Evolutionary conservation across 305 asterid species (phyloP).

Genomic region (Withania somnifera): DNA sequence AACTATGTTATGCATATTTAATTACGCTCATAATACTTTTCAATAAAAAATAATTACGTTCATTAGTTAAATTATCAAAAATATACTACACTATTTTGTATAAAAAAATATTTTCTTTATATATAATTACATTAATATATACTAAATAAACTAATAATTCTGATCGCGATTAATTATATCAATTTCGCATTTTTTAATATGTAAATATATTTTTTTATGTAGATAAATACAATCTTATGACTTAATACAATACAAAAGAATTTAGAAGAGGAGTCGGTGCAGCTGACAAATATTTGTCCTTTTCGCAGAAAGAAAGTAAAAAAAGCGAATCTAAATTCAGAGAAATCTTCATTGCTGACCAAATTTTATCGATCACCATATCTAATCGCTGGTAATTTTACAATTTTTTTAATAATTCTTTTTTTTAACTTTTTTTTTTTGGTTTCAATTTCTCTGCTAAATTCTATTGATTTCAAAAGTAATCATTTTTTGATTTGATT

Average conservation of each 20-base stretch:
- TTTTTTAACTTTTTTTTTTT: neutral
- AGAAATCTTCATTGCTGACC: neutral
- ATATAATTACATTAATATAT: too few species aligned
- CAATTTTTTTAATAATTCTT: neutral
- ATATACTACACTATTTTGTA: too few species aligned
- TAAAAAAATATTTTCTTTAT: too few species aligned
- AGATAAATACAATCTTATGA: too few species aligned
- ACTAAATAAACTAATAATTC: too few species aligned
- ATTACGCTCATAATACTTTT: too few species aligned
- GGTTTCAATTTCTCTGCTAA: neutral
- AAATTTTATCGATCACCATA: neutral
- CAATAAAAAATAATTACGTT: neutral
- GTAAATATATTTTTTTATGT: too few species aligned
- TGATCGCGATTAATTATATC: too few species aligned
- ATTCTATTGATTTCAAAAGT: neutral
- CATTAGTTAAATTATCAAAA: neutral
- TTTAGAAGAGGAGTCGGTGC: neutral
- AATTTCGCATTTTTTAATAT: too few species aligned
- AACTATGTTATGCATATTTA: too few species aligned
- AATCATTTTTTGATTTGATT: neutral
- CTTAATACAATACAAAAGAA: neutral
- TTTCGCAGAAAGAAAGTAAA: neutral
- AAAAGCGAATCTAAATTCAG: neutral
- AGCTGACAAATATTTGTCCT: neutral
- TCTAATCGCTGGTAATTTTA: neutral